Evolutionary conservation across 176 grass and related monocot species (phyloP).

Genomic region (Cenchrus fungigraminus): DNA sequence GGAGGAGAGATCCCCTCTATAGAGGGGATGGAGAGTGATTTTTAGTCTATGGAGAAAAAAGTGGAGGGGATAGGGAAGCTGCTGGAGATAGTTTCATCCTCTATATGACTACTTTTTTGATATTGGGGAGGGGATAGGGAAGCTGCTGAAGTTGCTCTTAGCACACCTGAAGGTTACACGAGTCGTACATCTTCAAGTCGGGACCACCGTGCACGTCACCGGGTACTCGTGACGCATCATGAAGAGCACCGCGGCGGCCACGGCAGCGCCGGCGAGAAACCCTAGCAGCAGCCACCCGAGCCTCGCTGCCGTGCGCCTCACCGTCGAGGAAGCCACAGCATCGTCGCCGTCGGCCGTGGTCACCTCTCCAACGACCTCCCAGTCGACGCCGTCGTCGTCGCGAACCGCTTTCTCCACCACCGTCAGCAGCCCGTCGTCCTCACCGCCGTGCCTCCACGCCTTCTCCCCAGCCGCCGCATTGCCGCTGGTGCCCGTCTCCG

Average conservation of each 20-base stretch:
- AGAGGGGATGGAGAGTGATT: no score
- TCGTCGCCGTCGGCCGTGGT: background rate
- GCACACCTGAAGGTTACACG: background rate
- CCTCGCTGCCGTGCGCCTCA: background rate
- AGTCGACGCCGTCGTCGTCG: background rate
- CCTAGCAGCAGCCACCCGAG: constrained; percentile 35
- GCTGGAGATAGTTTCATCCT: no score
- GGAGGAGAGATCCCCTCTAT: no score
- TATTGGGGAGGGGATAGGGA: no score
- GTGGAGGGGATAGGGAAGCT: no score
- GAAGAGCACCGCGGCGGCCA: background rate
- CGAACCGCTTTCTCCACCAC: background rate
- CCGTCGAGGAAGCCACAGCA: background rate
- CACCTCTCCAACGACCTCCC: background rate
- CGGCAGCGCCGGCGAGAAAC: constrained; percentile 29
- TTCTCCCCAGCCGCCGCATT: background rate
- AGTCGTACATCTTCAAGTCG: constrained; percentile 31
- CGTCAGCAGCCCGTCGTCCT: background rate
- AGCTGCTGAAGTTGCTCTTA: background rate
- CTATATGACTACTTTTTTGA: no score
- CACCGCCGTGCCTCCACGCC: background rate
- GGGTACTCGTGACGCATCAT: background rate
- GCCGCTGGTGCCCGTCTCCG: constrained; percentile 20
- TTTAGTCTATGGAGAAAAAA: no score
- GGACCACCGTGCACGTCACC: constrained; percentile 17